Evolutionary conservation across 1,284 basidiomycete genomes (phyloP), one percentile per base, ranked within the genome.

Genomic region (Schizopora paradoxa): DNA sequence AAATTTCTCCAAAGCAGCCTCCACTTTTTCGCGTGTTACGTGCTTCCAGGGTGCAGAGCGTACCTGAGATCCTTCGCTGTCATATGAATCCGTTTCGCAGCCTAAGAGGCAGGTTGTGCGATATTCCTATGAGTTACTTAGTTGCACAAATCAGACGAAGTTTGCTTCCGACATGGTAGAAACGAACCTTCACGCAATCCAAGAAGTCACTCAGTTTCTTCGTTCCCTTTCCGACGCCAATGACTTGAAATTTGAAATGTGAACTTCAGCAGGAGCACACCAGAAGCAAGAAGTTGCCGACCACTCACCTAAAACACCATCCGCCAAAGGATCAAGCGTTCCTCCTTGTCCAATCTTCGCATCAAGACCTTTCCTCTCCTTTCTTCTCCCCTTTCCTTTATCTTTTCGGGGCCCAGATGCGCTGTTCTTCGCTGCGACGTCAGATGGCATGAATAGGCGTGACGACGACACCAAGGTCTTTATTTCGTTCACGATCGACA

Each of bases 281-380:
- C 33, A 35, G 19, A 48, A 26, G n/a, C 11, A 31, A 45, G 37
- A 28, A 47, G 49, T 47, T 43, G 45, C 37, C 21, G 33, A 33
- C 38, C 48, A 31, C 66, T 51, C 61, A 88, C 87, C 86, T 51
- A 91, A 69, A 16, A 95, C 91, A 37, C 92, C 92, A 61, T 92
- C 87, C n/a, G 96, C 96, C 14, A 99, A 74, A 8, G 96, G 96
- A 69, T 99, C 96, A 36, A 99, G 70, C 2, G 96, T 99, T 13
- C 93, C 93, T 36, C 91, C 91, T 65, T 94, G 91, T 1, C 92
- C 92, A 37, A 94, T 76, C 65, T 95, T 95, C 42, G 91, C 64
- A 2, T 60, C 72, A 35, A 68, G 66, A 19, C 64, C 68, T 44
- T 64, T 66, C 28, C 23, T 33, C n/a, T 47, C 27, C 26, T 29